Percentiles rank a stretch among this genome's conserved stretches.
phyloP scores from a whole-genome alignment of 2,329 filamentous ascomycete genomes.

The Cercospora sp. region DNA sequence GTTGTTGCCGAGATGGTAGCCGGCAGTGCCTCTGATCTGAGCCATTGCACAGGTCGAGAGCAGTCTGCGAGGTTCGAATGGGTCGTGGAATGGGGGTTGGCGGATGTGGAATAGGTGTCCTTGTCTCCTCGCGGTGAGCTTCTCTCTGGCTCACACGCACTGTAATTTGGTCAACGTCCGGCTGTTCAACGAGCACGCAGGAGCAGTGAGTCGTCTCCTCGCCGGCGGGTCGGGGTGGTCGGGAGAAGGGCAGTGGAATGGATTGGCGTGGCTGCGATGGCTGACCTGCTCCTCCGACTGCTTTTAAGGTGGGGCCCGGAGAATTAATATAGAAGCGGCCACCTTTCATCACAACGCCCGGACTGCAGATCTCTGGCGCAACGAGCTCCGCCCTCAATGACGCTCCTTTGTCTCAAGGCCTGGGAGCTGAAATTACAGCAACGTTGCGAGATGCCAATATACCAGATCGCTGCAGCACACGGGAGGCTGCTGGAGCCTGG shows the following conservation, averaged over 20 bases:
- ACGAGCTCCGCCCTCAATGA: background rate
- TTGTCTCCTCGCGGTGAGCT: background rate
- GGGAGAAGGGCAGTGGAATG: background rate
- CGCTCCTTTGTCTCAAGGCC: background rate
- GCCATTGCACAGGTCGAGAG: constrained; percentile 47
- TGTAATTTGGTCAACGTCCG: background rate
- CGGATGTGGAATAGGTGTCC: constrained; percentile 1
- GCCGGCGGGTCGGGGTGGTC: background rate
- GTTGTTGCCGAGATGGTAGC: constrained; percentile 79
- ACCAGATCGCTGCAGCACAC: background rate
- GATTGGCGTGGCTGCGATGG: constrained; percentile 1
- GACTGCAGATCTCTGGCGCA: constrained; percentile 10
- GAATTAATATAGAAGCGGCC: constrained; percentile 5
- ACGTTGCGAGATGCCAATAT: background rate
- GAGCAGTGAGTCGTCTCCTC: background rate
- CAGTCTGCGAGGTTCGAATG: background rate
- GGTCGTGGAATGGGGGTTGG: background rate
- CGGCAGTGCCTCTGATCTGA: constrained; percentile 65
- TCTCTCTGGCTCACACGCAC: background rate
- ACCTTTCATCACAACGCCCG: constrained; percentile 7
- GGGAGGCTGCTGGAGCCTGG: background rate
- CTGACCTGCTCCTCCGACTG: background rate
- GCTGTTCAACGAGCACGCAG: background rate
- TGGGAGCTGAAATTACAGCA: background rate
- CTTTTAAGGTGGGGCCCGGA: background rate